These are phyloP conservation scores for Chlorociboria aeruginascens DNA, from an alignment of 495 filamentous ascomycete species.

Conservation along the genomic window DNA sequence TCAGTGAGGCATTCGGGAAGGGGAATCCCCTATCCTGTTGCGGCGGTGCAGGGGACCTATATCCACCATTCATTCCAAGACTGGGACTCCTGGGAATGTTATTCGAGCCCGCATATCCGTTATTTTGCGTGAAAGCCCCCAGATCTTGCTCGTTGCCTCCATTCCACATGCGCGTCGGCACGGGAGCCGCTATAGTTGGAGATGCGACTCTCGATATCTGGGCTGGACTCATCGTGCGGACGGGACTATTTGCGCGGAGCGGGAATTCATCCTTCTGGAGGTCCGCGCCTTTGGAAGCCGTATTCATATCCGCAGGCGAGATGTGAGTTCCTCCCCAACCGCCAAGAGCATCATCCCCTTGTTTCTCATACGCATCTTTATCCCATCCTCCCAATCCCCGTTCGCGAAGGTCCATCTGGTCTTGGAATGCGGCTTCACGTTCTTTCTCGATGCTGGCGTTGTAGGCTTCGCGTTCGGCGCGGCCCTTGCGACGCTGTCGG, in stretches of 20 bases:
- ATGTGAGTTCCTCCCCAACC: conserved; percentile 18
- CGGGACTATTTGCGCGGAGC: not conserved
- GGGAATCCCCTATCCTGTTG: conserved; percentile 4
- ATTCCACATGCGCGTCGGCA: conserved; percentile 5
- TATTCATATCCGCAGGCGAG: not conserved
- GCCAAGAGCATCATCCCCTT: conserved; percentile 18
- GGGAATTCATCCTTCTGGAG: no score
- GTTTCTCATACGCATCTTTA: conserved; percentile 3
- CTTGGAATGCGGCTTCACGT: conserved; percentile 11
- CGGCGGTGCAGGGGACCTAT: not conserved
- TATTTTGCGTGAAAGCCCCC: conserved; percentile 7
- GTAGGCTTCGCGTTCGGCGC: conserved; percentile 45
- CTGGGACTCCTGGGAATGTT: conserved; percentile 6
- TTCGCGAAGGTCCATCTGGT: conserved; percentile 17
- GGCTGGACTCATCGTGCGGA: conserved; percentile 3
- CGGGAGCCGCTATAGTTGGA: conserved; percentile 2
- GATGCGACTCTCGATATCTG: not conserved
- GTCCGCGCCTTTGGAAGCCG: no score
- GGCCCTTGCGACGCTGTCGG: conserved; percentile 53
- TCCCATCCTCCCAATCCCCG: conserved; percentile 19
- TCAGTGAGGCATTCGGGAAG: conserved; percentile 4
- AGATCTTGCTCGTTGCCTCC: conserved; percentile 11
- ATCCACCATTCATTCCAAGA: not conserved
- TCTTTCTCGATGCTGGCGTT: conserved; percentile 19
- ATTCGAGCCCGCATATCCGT: conserved; percentile 1